These are phyloP conservation scores for Mortierella sp. DNA, from an alignment of 371 early-diverging fungal species.

Conservation along the genomic window DNA sequence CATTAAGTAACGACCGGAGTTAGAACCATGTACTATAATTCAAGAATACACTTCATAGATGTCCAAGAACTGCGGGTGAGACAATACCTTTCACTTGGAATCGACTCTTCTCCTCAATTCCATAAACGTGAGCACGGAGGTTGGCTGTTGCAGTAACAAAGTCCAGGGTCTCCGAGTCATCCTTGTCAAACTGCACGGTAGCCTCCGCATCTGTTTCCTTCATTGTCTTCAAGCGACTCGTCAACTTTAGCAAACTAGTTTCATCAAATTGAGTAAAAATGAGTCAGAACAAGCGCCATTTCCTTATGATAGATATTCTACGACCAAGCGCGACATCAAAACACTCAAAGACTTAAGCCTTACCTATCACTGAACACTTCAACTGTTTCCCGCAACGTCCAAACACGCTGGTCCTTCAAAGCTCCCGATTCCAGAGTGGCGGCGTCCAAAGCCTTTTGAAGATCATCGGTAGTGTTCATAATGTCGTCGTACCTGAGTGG, in stretches of 20 bases:
- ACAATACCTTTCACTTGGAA: slow-evolving; percentile 90
- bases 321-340: not conserved
- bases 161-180: slow-evolving; percentile 89
- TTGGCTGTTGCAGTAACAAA: slow-evolving; percentile 96
- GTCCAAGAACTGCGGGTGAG: too few relatives aligned
- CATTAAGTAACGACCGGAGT: not conserved
- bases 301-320: not conserved
- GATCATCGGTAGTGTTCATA: slow-evolving; percentile 14
- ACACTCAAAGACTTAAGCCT: not conserved
- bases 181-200: slow-evolving; percentile 90
- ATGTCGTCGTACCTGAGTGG: slow-evolving; percentile 71
- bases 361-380: slow-evolving; percentile 71
- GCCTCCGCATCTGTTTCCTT: slow-evolving; percentile 63
- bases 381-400: slow-evolving; percentile 74
- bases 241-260: slow-evolving; percentile 62
- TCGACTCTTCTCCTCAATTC: slow-evolving; percentile 82
- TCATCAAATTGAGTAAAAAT: not conserved
- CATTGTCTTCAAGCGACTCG: slow-evolving; percentile 60
- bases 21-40: not conserved
- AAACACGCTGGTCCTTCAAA: slow-evolving; percentile 77
- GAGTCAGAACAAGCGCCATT: not conserved
- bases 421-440: slow-evolving; percentile 24
- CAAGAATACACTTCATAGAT: not conserved
- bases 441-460: slow-evolving; percentile 22
- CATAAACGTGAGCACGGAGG: slow-evolving; percentile 86